Evolutionary conservation across 192 early-diverging fungal genomes (phyloP).

Genomic region (Coemansia sp.): DNA sequence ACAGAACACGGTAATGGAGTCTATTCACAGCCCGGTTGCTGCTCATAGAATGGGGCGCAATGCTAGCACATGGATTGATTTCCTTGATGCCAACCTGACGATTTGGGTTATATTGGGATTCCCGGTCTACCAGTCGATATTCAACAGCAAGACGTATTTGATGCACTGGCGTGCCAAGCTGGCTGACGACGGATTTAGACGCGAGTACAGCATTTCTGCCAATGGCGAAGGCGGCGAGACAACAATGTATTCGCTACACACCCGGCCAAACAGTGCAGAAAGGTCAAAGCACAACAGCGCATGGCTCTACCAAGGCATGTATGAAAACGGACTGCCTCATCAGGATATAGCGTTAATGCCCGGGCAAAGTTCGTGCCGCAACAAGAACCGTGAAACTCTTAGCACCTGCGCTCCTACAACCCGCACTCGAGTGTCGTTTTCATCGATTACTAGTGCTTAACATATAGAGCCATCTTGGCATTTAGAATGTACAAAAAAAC

Average conservation of each 20-base stretch:
- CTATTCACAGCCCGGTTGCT: conserved; percentile 10
- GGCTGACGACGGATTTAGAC: conserved; percentile 28
- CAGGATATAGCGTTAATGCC: neutral
- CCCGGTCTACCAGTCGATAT: conserved; percentile 44
- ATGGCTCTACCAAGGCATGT: neutral
- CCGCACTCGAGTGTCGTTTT: no score
- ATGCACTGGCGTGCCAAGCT: conserved; percentile 35
- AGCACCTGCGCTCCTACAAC: no score
- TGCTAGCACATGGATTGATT: conserved; percentile 26
- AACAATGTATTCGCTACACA: neutral
- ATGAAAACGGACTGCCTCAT: neutral
- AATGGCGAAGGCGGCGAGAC: neutral
- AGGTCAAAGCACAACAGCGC: neutral
- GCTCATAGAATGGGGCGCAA: conserved; percentile 5
- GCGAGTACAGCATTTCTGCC: conserved; percentile 17
- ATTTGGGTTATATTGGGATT: conserved; percentile 37
- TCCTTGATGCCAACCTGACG: conserved; percentile 28
- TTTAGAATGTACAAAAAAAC: no score
- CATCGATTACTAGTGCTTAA: no score
- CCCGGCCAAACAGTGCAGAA: neutral
- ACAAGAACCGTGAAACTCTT: no score
- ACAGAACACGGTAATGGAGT: conserved; percentile 20
- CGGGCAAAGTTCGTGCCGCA: neutral
- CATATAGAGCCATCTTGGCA: no score
- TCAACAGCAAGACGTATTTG: conserved; percentile 34